A percentile compares a stretch with the other conserved stretches of the same genome.
Conservation (phyloP, 768 basidiomycete species). For the Boletales sp. region DNA sequence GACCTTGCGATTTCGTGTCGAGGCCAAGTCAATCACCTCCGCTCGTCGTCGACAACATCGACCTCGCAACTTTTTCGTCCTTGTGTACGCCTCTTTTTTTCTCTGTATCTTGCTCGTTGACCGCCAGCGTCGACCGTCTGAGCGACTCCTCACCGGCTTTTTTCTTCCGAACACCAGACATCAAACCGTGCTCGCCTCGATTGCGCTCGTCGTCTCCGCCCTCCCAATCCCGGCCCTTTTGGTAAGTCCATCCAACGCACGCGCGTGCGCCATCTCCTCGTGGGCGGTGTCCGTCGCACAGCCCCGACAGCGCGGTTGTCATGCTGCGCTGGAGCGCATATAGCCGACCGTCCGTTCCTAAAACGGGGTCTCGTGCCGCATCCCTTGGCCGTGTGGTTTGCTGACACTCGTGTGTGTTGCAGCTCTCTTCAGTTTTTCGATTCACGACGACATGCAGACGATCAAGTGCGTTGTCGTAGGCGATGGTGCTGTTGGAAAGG, state of each 20-base stretch:
- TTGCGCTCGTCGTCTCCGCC: conserved; percentile 24
- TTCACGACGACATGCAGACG: conserved; percentile 69
- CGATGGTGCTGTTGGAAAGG: conserved; percentile 98
- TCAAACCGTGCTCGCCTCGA: conserved; percentile 25
- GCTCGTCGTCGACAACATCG: conserved; percentile 30
- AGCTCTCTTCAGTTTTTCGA: conserved; percentile 2
- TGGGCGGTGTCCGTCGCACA: conserved; percentile 16
- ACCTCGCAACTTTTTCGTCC: conserved; percentile 14
- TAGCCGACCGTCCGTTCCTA: conserved; percentile 15
- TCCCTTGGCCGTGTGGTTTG: conserved; percentile 8
- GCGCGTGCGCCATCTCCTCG: conserved; percentile 4
- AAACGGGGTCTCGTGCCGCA: conserved; percentile 23
- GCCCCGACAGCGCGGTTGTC: conserved; percentile 29
- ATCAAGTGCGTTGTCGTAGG: conserved; percentile 98
- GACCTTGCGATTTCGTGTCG: conserved; percentile 24
- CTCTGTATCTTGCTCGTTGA: background rate
- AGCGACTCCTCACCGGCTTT: conserved; percentile 16
- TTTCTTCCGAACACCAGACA: conserved; percentile 19
- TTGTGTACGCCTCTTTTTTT: conserved; percentile 15
- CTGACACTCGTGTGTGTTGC: conserved; percentile 9
- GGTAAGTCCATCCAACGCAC: conserved; percentile 17
- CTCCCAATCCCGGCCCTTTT: conserved; percentile 9
- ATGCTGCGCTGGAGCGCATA: conserved; percentile 20
- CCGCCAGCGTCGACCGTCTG: background rate
- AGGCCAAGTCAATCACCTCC: conserved; percentile 25